Base-by-base conservation (phyloP, 768 basidiomycete species). In the Punctularia strigosozonata region DNA sequence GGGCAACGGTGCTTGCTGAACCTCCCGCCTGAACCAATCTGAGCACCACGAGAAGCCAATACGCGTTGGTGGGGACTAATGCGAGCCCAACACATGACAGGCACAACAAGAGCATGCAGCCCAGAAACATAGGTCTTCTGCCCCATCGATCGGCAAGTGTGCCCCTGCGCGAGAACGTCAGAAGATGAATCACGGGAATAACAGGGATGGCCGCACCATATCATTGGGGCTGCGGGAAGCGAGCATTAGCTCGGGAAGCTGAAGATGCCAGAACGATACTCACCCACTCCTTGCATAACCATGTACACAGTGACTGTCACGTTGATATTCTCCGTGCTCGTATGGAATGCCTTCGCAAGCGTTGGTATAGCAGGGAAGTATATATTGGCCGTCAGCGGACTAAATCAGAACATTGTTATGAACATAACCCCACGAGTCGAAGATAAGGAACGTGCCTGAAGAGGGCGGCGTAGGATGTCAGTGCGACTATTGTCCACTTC, bases 361-460 rank as follows among this genome's bases (percentile, higher is more conserved):
- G 70, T 64, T 1, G 86, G 87, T 28, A 91, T 79, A 10, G 77
- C 83, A 5, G 85, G 84, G 34, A 85, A 73, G 52, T 86, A 88
- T 41, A 87, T 80, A 41, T 77, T 85, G 3, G 81, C 68, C 2
- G 83, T 81, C 8, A 86, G 58, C 0, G 81, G 80, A 49, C 78
- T 80, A 25, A n/a, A n/a, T 18, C 4, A 23, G n/a, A 33, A 13
- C 5, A 23, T 26, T 25, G 8, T 0, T 22, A 31, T 14, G 8
- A 37, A 21, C 22, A 18, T 10, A 12, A 34, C 22, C 17, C 12
- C 10, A 40, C 14, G 17, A 23, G 14, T 2, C 18, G 13, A 25
- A 30, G 20, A 26, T 4, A 10, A 19, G 25, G 13, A 23, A 44
- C 45, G 36, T 31, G 68, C 81, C 81, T 84, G 53, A 81, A 83